Percentiles rank a stretch among this genome's conserved stretches.
Evolutionary conservation across 2,329 filamentous ascomycete genomes (phyloP).

Genomic region (Claviceps sp.): DNA sequence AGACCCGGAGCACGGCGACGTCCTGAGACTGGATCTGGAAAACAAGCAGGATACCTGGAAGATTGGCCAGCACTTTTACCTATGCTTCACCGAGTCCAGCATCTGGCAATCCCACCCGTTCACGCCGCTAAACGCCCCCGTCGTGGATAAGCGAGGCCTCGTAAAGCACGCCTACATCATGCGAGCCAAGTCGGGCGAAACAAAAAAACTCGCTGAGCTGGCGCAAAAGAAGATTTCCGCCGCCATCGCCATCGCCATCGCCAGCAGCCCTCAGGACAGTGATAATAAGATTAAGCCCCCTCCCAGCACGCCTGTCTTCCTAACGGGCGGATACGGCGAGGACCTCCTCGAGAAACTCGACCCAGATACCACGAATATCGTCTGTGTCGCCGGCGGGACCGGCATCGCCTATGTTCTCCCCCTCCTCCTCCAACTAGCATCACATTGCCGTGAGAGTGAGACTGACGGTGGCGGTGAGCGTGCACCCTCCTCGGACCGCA

Average conservation of each 20-base stretch:
- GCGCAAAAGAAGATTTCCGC: slow-evolving; percentile 19
- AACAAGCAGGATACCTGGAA: slow-evolving; percentile 48
- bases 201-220: slow-evolving; percentile 37
- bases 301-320: slow-evolving; percentile 38
- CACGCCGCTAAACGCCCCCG: slow-evolving; percentile 44
- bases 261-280: slow-evolving; percentile 5
- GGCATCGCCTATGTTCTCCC: slow-evolving; percentile 28
- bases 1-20: slow-evolving; percentile 42
- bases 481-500: slow-evolving; percentile 28
- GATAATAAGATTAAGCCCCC: slow-evolving; percentile 2
- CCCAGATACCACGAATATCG: slow-evolving; percentile 22
- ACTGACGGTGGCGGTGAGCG: slow-evolving; percentile 20
- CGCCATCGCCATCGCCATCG: slow-evolving; percentile 7
- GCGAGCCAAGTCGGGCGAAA: slow-evolving; percentile 46
- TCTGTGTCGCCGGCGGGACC: slow-evolving; percentile 27
- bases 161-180: slow-evolving; percentile 43
- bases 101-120: slow-evolving; percentile 65
- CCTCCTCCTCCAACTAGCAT: slow-evolving; percentile 19
- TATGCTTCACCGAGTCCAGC: slow-evolving; percentile 51
- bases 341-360: slow-evolving; percentile 28
- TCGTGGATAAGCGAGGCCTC: slow-evolving; percentile 19
- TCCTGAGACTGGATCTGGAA: slow-evolving; percentile 53
- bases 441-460: slow-evolving; percentile 26
- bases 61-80: slow-evolving; percentile 58
- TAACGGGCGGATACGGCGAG: slow-evolving; percentile 52